Evolutionary conservation across 2,329 filamentous ascomycete species (phyloP).

Genomic region (Orbilia quercus): DNA sequence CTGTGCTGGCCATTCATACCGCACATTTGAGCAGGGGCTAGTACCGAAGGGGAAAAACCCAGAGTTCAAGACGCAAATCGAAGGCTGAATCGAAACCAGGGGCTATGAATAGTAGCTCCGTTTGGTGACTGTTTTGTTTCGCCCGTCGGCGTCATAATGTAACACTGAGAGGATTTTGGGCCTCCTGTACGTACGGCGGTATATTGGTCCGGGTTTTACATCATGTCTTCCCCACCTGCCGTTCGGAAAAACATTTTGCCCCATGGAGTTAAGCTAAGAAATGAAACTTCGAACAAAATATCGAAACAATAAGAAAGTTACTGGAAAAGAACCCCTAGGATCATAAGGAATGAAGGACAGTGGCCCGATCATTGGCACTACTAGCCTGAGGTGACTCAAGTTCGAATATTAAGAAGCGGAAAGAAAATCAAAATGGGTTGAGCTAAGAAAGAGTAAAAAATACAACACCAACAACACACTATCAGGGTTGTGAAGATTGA

Average conservation of each 20-base stretch:
- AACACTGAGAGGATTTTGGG: slow-evolving; percentile 27
- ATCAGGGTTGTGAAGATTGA: not conserved
- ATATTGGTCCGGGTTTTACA: too few relatives aligned
- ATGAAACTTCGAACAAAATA: not conserved
- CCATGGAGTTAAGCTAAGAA: not conserved
- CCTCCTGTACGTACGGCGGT: slow-evolving; percentile 5
- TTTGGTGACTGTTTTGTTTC: slow-evolving; percentile 42
- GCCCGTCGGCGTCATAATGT: slow-evolving; percentile 42
- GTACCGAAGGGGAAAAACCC: slow-evolving; percentile 18
- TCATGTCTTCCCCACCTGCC: slow-evolving; percentile 2
- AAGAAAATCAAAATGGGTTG: too few relatives aligned
- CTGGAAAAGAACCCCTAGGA: not conserved
- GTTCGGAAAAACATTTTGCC: slow-evolving; percentile 10
- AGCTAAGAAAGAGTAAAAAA: too few relatives aligned
- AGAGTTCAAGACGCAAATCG: slow-evolving; percentile 3
- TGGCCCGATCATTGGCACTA: too few relatives aligned
- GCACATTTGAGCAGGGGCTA: slow-evolving; percentile 26
- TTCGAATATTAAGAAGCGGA: too few relatives aligned
- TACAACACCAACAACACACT: slow-evolving; percentile 18
- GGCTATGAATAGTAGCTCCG: slow-evolving; percentile 51
- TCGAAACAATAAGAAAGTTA: not conserved
- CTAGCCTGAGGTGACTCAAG: too few relatives aligned
- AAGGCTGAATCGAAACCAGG: slow-evolving; percentile 52
- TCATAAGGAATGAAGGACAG: not conserved
- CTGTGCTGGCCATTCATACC: slow-evolving; percentile 47